phyloP scores from a whole-genome alignment of 148 eudicot genomes.

The Polygonum aviculare region DNA sequence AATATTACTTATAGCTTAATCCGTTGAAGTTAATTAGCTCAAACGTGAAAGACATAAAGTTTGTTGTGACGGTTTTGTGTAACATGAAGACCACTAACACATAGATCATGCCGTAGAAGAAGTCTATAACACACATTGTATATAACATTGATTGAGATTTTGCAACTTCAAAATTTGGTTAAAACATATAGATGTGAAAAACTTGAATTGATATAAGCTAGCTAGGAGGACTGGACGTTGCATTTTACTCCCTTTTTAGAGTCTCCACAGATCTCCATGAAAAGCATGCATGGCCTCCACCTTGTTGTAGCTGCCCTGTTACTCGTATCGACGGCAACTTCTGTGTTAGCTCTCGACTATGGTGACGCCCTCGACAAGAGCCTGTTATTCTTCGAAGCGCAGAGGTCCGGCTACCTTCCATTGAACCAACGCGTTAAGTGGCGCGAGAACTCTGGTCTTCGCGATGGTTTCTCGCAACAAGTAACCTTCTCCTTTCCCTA shows the following conservation, averaged over 20 bases:
- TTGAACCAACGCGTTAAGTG: slow-evolving; percentile 46
- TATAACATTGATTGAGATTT: background rate
- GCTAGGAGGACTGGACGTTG: background rate
- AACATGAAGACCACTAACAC: background rate
- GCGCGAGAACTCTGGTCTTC: slow-evolving; percentile 68
- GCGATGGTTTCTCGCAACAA: slow-evolving; percentile 56
- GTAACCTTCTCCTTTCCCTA: slow-evolving; percentile 21
- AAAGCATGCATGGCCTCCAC: background rate
- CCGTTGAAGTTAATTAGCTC: background rate
- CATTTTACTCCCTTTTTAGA: background rate
- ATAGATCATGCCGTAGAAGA: background rate
- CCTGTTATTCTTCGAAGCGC: slow-evolving; percentile 79
- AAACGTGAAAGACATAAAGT: background rate
- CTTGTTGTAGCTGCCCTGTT: background rate
- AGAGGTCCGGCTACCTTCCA: slow-evolving; percentile 72
- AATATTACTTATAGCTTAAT: background rate
- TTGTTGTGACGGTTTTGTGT: background rate
- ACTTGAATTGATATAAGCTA: background rate
- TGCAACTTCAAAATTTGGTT: background rate
- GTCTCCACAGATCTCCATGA: background rate
- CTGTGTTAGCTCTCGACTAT: slow-evolving; percentile 28
- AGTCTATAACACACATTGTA: background rate
- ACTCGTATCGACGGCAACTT: background rate
- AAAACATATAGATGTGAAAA: background rate
- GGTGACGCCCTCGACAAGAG: slow-evolving; percentile 62